A percentile compares a stretch with the other conserved stretches of the same genome.
These are phyloP conservation scores for Candida takata DNA, from an alignment of 805 yeast genomes.

Conservation along the genomic window DNA sequence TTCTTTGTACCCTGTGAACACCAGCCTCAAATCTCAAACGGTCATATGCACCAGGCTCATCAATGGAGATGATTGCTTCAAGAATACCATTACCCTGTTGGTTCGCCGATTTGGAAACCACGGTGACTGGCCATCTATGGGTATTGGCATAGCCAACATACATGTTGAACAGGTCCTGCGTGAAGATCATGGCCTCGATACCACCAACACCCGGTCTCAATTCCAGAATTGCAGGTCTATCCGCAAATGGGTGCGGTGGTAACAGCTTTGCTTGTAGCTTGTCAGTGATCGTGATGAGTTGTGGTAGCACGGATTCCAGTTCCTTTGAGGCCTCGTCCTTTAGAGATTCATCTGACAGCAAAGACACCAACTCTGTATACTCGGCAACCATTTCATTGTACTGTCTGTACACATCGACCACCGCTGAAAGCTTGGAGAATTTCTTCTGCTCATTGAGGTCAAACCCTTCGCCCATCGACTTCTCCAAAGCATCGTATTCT, in stretches of 20 bases:
- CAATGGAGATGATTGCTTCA: conserved; percentile 71
- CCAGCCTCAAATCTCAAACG: conserved; percentile 81
- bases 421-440: conserved; percentile 37
- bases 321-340: conserved; percentile 59
- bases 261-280: conserved; percentile 52
- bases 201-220: conserved; percentile 97
- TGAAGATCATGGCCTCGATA: conserved; percentile 81
- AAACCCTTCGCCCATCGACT: conserved; percentile 38
- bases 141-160: conserved; percentile 62
- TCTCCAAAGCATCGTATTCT: conserved; percentile 37
- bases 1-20: conserved; percentile 91
- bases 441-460: conserved; percentile 42
- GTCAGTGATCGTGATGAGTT: conserved; percentile 34
- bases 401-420: conserved; percentile 35
- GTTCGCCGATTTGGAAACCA: conserved; percentile 50
- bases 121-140: conserved; percentile 58
- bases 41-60: conserved; percentile 72
- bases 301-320: conserved; percentile 38
- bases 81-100: conserved; percentile 60
- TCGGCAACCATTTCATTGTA: conserved; percentile 27
- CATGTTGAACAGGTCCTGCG: conserved; percentile 76
- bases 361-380: conserved; percentile 35
- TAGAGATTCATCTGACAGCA: conserved; percentile 41
- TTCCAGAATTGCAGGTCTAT: conserved; percentile 73
- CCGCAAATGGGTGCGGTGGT: conserved; percentile 73